These are phyloP conservation scores for Pseudogymnoascus sp. DNA, from an alignment of 2,329 filamentous ascomycete species.

Conservation along the genomic window DNA sequence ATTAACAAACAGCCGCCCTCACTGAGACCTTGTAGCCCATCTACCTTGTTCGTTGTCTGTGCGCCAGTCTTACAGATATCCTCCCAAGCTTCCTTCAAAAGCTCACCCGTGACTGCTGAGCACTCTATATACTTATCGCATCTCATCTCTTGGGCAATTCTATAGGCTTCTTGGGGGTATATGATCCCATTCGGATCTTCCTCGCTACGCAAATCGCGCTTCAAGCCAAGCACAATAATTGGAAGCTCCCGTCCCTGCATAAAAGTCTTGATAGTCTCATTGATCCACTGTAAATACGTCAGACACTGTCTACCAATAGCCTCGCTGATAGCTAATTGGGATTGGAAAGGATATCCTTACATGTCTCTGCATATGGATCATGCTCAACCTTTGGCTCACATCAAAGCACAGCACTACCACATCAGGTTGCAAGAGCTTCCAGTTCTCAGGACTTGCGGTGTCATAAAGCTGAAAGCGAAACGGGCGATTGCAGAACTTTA, in stretches of 20 bases:
- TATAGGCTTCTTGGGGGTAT: slow-evolving; percentile 54
- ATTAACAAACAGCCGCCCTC: slow-evolving; percentile 47
- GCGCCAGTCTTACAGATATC: slow-evolving; percentile 53
- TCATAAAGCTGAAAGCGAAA: slow-evolving; percentile 55
- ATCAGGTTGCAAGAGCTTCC: slow-evolving; percentile 51
- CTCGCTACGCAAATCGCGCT: slow-evolving; percentile 51
- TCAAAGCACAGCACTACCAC: slow-evolving; percentile 55
- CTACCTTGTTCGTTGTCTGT: slow-evolving; percentile 36
- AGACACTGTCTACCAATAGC: background rate
- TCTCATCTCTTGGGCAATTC: slow-evolving; percentile 48
- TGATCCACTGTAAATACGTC: slow-evolving; percentile 45
- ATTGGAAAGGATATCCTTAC: slow-evolving; percentile 31
- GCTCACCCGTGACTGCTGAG: slow-evolving; percentile 52
- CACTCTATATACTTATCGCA: slow-evolving; percentile 59
- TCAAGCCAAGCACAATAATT: slow-evolving; percentile 51
- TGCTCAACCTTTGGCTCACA: slow-evolving; percentile 49
- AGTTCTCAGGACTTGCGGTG: slow-evolving; percentile 50
- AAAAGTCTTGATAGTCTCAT: slow-evolving; percentile 45
- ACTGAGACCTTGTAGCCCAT: slow-evolving; percentile 38
- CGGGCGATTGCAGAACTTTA: slow-evolving; percentile 37
- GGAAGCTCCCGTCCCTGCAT: slow-evolving; percentile 39
- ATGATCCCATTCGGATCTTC: slow-evolving; percentile 53
- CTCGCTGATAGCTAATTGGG: background rate
- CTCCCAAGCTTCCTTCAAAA: slow-evolving; percentile 50
- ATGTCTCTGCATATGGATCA: slow-evolving; percentile 50